These are phyloP conservation scores for Mrakia frigida DNA, from an alignment of 768 basidiomycete genomes.

Conservation along the genomic window DNA sequence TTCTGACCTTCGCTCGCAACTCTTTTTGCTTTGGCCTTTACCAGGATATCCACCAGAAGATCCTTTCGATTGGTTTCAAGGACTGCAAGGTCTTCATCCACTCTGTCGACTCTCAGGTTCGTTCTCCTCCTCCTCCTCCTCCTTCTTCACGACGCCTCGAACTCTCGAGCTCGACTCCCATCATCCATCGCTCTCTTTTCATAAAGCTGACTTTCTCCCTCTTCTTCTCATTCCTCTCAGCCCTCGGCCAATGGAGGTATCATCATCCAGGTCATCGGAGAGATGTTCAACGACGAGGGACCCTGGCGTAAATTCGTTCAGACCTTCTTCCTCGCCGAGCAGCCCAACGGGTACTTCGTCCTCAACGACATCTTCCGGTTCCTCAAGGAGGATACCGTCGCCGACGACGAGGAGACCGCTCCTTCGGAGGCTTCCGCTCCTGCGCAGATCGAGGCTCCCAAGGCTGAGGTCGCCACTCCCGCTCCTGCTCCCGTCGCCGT, in stretches of 20 bases:
- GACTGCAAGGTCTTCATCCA: constrained; percentile 99
- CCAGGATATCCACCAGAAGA: constrained; percentile 95
- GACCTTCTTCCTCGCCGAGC: constrained; percentile 99
- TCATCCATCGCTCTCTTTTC: background rate
- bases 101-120: constrained; percentile 84
- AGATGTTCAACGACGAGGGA: constrained; percentile 89
- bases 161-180: too few species aligned
- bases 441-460: constrained; percentile 12
- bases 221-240: background rate
- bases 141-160: background rate
- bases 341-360: constrained; percentile 98
- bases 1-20: background rate
- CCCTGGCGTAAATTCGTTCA: constrained; percentile 98
- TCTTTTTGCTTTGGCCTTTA: background rate
- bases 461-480: constrained; percentile 37
- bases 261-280: constrained; percentile 98
- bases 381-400: constrained; percentile 88
- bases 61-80: constrained; percentile 85
- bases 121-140: background rate
- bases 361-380: constrained; percentile 99
- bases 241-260: constrained; percentile 91
- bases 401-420: constrained; percentile 60
- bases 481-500: constrained; percentile 32
- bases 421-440: constrained; percentile 21
- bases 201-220: background rate